Conservation (phyloP, 164 flowering plant genomes). For the Nymphaea thermarum region DNA sequence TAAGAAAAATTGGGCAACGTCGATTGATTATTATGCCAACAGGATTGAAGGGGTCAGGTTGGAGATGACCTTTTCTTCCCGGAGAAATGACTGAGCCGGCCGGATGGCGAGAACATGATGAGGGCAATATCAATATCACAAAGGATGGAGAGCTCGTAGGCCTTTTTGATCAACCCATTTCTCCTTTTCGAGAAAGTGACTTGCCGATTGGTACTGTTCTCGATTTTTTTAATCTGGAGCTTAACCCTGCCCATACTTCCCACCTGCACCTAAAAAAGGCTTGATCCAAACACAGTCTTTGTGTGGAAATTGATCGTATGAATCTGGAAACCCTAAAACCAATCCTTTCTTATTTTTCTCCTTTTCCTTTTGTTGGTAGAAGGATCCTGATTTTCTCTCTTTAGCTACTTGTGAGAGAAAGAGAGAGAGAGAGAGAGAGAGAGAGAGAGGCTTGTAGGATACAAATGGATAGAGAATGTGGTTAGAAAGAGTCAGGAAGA, state of each 20-base stretch:
- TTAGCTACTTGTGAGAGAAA: not conserved
- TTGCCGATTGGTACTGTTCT: conserved; percentile 61
- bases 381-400: not conserved
- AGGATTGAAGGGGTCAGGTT: not conserved
- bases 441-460: not conserved
- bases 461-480: not conserved
- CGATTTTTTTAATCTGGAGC: conserved; percentile 43
- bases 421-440: not conserved
- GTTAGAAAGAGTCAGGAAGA: not conserved
- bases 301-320: not conserved
- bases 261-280: not conserved
- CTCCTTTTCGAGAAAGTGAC: conserved; percentile 72
- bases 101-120: conserved; percentile 67
- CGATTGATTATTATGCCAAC: not conserved
- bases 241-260: not conserved
- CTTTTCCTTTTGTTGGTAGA: not conserved
- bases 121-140: conserved; percentile 72
- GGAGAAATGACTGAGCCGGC: conserved; percentile 45
- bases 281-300: not conserved
- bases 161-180: conserved; percentile 74
- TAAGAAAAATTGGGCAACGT: not conserved
- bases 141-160: conserved; percentile 60
- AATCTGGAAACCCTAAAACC: not conserved
- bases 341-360: not conserved
- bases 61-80: conserved; percentile 31